Evolutionary conservation across 2,329 filamentous ascomycete species (phyloP).

Genomic region (Magnaporthiopsis rhizophila): DNA sequence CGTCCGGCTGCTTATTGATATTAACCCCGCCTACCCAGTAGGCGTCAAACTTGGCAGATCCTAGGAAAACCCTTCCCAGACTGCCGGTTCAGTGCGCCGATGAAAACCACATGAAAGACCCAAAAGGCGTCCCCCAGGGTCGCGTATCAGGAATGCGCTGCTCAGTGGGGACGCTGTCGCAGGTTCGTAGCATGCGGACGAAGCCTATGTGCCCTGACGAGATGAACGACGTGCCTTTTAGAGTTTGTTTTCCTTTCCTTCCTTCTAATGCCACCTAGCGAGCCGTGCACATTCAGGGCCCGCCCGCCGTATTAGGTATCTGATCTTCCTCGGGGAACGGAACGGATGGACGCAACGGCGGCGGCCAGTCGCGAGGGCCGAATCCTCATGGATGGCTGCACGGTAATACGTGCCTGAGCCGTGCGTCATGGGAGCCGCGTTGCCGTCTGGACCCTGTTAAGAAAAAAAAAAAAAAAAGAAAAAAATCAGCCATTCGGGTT

Average conservation of each 20-base stretch:
- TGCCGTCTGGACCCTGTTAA: neutral
- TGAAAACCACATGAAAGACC: neutral
- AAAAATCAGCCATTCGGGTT: too few relatives aligned
- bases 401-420: too few relatives aligned
- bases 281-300: neutral
- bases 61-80: neutral
- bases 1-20: neutral
- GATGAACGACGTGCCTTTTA: neutral
- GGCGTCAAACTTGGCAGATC: neutral
- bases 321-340: too few relatives aligned
- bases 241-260: neutral
- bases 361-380: too few relatives aligned
- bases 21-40: neutral
- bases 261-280: neutral
- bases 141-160: neutral
- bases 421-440: neutral
- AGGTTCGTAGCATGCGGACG: neutral
- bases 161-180: neutral
- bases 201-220: neutral
- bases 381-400: too few relatives aligned
- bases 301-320: neutral
- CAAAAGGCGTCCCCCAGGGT: neutral
- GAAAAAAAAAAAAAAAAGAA: too few relatives aligned
- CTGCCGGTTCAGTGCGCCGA: neutral
- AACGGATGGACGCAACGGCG: too few relatives aligned